Evolutionary conservation across 2,329 filamentous ascomycete species (phyloP).

Genomic region (Venturia carpophila): DNA sequence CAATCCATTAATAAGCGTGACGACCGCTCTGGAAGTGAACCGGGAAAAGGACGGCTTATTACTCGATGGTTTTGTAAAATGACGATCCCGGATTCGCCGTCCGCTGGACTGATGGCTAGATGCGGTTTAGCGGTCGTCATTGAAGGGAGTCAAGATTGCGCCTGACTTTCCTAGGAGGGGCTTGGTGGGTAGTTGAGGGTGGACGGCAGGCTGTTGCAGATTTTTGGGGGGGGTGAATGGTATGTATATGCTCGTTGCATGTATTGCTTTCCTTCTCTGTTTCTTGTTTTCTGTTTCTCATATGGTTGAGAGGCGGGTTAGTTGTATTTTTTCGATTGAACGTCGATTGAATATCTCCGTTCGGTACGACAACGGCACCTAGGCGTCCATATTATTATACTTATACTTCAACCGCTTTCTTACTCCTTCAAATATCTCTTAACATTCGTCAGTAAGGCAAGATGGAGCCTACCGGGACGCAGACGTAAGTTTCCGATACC

Average conservation of each 20-base stretch:
- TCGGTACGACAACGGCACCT: neutral
- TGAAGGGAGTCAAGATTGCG: neutral
- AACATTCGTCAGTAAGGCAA: no score
- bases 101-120: neutral
- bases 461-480: no score
- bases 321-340: constrained; percentile 52
- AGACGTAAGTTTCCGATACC: no score
- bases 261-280: neutral
- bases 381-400: neutral
- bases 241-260: neutral
- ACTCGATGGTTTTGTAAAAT: no score
- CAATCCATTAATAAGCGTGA: constrained; percentile 9
- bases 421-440: no score
- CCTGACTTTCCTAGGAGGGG: neutral
- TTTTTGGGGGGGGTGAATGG: neutral
- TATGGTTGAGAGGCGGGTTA: neutral
- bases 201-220: neutral
- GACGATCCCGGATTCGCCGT: no score
- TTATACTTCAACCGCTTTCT: neutral
- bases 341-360: neutral
- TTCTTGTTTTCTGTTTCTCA: neutral
- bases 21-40: neutral
- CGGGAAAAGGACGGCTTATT: no score
- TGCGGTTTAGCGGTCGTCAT: constrained; percentile 5
- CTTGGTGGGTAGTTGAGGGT: constrained; percentile 3